Evolutionary conservation across 768 basidiomycete species (phyloP).

Genomic region (Fomitopsis pulvina): DNA sequence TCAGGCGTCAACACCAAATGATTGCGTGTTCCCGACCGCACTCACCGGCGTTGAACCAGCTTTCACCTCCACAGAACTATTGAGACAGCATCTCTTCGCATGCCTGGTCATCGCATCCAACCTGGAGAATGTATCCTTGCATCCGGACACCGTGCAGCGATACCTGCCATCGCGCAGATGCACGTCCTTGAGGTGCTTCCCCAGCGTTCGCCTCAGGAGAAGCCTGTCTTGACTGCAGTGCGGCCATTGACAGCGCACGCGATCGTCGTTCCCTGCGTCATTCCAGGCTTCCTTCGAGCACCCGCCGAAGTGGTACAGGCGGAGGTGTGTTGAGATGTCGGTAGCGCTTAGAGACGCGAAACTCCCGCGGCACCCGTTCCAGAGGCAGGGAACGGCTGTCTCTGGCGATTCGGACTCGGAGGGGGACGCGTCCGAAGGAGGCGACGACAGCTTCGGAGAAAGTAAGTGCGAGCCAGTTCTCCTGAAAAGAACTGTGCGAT

Average conservation of each 20-base stretch:
- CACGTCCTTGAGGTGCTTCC: neutral
- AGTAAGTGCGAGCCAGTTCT: no score
- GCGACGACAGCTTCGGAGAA: no score
- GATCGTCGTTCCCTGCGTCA: neutral
- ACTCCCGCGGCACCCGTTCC: neutral
- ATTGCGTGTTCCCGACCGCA: no score
- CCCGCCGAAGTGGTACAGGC: neutral
- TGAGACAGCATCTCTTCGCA: neutral
- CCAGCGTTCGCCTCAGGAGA: neutral
- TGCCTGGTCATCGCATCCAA: neutral
- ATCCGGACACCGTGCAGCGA: neutral
- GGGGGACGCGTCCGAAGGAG: no score
- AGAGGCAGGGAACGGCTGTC: neutral
- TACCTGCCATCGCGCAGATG: neutral
- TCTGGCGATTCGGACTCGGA: neutral
- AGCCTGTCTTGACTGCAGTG: neutral
- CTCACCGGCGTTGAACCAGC: no score
- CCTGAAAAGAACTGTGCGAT: no score
- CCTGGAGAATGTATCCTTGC: neutral
- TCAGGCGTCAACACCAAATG: no score
- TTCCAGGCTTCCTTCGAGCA: neutral
- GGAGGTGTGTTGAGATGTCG: neutral
- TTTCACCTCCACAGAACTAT: neutral
- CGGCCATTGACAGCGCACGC: neutral
- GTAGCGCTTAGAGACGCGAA: neutral